Conservation (phyloP, 2,329 filamentous ascomycete genomes). For the Alternaria viburni region DNA sequence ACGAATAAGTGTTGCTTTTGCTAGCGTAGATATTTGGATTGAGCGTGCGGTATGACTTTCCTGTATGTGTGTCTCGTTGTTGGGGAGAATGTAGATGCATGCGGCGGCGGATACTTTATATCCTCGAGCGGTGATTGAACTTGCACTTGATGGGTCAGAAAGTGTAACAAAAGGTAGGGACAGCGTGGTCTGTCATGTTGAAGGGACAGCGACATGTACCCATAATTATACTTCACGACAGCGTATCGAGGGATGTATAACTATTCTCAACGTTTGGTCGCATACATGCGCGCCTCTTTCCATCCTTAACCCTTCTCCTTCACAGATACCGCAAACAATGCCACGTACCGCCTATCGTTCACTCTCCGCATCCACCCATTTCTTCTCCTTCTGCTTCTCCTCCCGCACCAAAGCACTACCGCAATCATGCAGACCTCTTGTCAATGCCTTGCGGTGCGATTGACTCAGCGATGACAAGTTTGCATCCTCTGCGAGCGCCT, state of each 20-base stretch:
- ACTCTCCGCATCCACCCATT: not conserved
- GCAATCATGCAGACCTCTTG: not conserved
- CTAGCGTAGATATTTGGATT: not conserved
- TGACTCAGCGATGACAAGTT: not conserved
- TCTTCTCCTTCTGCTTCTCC: not conserved
- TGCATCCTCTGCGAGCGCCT: not conserved
- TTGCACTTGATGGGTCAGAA: not conserved
- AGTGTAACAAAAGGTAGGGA: not conserved
- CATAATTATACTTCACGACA: not conserved
- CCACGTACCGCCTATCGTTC: not conserved
- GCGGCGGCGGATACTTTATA: not conserved
- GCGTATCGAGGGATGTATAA: not conserved
- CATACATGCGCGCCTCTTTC: not conserved
- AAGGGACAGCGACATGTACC: not conserved
- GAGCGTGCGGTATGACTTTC: not conserved
- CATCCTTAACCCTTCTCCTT: not conserved
- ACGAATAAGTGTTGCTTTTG: not conserved
- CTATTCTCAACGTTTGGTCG: not conserved
- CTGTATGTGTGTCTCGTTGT: not conserved
- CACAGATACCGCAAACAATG: not conserved
- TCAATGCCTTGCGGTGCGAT: not conserved
- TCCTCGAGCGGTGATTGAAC: not conserved
- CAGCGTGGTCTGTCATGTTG: not conserved
- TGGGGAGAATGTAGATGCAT: fast-evolving
- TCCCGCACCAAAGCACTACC: not conserved